Conservation (phyloP, 495 filamentous ascomycete genomes). For the Daldinia vernicosa region DNA sequence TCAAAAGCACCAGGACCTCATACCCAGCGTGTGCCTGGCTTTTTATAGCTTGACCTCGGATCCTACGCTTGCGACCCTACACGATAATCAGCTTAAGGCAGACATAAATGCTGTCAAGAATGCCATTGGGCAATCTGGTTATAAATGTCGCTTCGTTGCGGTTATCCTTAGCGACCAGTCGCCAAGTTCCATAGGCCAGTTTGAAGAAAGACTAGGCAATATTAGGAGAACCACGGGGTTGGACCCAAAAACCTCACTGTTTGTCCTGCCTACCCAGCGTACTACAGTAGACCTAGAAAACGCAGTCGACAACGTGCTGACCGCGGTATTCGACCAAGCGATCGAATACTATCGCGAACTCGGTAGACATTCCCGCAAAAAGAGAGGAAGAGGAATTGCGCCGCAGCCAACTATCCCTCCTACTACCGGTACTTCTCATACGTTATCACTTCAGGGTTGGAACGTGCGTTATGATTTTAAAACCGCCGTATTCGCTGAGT, state of each 20-base stretch:
- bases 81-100: slow-evolving; percentile 87
- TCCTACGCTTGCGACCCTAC: slow-evolving; percentile 70
- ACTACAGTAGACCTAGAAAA: slow-evolving; percentile 66
- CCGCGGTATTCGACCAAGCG: slow-evolving; percentile 69
- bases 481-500: slow-evolving; percentile 87
- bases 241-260: slow-evolving; percentile 77
- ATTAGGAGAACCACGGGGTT: slow-evolving; percentile 81
- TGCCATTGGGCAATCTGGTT: slow-evolving; percentile 70
- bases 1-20: slow-evolving; percentile 80
- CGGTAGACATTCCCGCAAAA: slow-evolving; percentile 85
- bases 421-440: slow-evolving; percentile 81
- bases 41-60: slow-evolving; percentile 77
- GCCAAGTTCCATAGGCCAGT: slow-evolving; percentile 63
- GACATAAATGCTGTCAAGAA: slow-evolving; percentile 82
- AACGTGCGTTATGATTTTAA: slow-evolving; percentile 94
- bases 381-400: slow-evolving; percentile 75
- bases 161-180: slow-evolving; percentile 78
- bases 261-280: slow-evolving; percentile 58
- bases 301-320: slow-evolving; percentile 68
- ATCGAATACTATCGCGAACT: slow-evolving; percentile 91
- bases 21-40: slow-evolving; percentile 82
- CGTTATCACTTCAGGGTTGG: slow-evolving; percentile 85
- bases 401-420: slow-evolving; percentile 87
- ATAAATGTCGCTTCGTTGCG: slow-evolving; percentile 77
- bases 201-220: slow-evolving; percentile 73